Base-by-base conservation (phyloP, 805 yeast species). In the Torulaspora franciscae region DNA sequence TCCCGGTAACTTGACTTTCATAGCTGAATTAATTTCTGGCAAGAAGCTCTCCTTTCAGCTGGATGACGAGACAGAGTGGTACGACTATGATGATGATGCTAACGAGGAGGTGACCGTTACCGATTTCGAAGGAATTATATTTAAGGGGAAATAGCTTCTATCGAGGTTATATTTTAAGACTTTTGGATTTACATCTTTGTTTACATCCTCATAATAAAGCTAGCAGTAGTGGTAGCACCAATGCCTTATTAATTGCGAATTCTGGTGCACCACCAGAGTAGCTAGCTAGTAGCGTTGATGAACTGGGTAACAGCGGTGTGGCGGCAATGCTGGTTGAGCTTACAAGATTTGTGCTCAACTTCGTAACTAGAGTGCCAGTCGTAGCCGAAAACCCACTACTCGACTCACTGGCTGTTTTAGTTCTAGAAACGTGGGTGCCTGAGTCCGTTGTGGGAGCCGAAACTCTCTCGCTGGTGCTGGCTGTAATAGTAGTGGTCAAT, bases 51-150 rank as follows among this genome's bases (percentile, higher is more conserved):
- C 59, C 25, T 58, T 57, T 19, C 47, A 54, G 42, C 52, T 88
- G 22, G 93, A 84, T 45, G 68, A 89, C 24, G 96, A 86, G 22
- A 80, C 78, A 42, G 98, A 93, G 61, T 90, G 96, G 90, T 93
- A 82, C 61, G 99, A 93, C 57, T 93, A 90, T 60, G 98, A 93
- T 62, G 98, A 93, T 45, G 77, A 80, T 52, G 81, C 84, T 6
- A 77, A 79, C 9, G 77, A 71, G 34, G 97, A 91, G 64, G 96
- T 89, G 14, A 79, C 90, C 17, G 75, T 93, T 11, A 80, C 85
- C 1, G 90, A 86, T 2, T 71, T 80, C n/a, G 59, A 66, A 35
- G 90, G 93, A 83, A 76, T 74, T 7, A 71, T 91, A 34, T 66
- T 71, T 7, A 62, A 61, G 35, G 65, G 63, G 15, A 62, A 61